Conservation (phyloP, 495 filamentous ascomycete genomes). For the Hypoxylon intermedium region DNA sequence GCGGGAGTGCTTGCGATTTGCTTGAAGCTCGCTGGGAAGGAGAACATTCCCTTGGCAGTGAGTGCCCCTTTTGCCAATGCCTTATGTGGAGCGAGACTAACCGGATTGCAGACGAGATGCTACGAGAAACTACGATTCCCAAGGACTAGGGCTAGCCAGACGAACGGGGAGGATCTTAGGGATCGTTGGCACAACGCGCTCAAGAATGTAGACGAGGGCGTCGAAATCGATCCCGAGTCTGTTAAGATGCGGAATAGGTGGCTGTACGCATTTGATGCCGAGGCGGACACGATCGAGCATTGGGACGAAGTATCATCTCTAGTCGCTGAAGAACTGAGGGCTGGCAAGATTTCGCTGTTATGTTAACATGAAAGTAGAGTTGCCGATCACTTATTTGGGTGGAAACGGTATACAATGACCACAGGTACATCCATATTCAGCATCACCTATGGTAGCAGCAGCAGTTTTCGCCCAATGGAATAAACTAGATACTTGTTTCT, state of each 20-base stretch:
- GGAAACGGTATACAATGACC: no score
- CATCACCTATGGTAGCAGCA: no score
- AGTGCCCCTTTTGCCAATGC: constrained; percentile 5
- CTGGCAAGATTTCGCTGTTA: constrained; percentile 51
- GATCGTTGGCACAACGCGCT: constrained; percentile 61
- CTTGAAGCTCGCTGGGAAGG: constrained; percentile 52
- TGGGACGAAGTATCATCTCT: constrained; percentile 50
- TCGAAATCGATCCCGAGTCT: constrained; percentile 60
- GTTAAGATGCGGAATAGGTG: constrained; percentile 60
- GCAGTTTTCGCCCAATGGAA: no score
- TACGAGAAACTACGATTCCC: constrained; percentile 62
- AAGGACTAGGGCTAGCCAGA: constrained; percentile 54
- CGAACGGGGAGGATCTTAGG: constrained; percentile 60
- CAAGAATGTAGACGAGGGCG: constrained; percentile 54
- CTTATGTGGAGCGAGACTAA: not conserved
- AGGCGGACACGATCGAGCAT: constrained; percentile 53
- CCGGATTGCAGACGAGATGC: constrained; percentile 46
- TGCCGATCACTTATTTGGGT: no score
- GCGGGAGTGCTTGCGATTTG: constrained; percentile 55
- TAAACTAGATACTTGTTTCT: not conserved
- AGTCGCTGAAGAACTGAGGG: constrained; percentile 49
- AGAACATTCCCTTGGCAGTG: constrained; percentile 53
- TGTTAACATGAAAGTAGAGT: constrained; percentile 28
- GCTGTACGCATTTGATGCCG: constrained; percentile 59
- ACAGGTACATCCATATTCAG: no score